Conservation (phyloP, 805 yeast species). For the Candida pseudofarinosa region DNA sequence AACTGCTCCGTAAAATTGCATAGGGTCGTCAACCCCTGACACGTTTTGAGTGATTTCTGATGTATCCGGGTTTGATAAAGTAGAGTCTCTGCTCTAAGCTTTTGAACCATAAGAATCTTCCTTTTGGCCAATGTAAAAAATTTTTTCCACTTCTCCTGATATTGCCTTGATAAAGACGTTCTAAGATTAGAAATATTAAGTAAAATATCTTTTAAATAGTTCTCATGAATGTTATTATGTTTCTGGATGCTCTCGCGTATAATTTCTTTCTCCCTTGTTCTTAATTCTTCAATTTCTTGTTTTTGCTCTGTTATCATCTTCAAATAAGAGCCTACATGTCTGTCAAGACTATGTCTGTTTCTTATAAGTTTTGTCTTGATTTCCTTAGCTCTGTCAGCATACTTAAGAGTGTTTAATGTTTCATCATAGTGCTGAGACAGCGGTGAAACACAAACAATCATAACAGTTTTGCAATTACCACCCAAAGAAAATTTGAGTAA, state of each 20-base stretch:
- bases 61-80: constrained; percentile 15
- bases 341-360: constrained; percentile 69
- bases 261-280: constrained; percentile 47
- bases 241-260: constrained; percentile 36
- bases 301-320: constrained; percentile 81
- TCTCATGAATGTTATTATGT: constrained; percentile 30
- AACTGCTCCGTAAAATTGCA: constrained; percentile 29
- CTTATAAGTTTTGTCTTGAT: constrained; percentile 76
- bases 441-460: constrained; percentile 94
- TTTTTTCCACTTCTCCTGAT: constrained; percentile 42
- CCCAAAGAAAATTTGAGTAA: constrained; percentile 85
- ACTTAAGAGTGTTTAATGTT: constrained; percentile 83
- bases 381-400: constrained; percentile 88
- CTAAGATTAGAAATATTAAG: constrained; percentile 42
- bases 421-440: constrained; percentile 87
- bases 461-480: constrained; percentile 91
- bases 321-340: constrained; percentile 82
- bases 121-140: constrained; percentile 45
- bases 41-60: constrained; percentile 10
- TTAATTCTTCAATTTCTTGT: constrained; percentile 64
- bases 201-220: constrained; percentile 35
- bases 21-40: constrained; percentile 14
- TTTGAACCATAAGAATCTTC: constrained; percentile 41
- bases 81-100: constrained; percentile 31
- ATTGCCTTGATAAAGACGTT: constrained; percentile 37